Evolutionary conservation across 768 basidiomycete genomes (phyloP).

Genomic region (Pleurotus citrinopileatus): DNA sequence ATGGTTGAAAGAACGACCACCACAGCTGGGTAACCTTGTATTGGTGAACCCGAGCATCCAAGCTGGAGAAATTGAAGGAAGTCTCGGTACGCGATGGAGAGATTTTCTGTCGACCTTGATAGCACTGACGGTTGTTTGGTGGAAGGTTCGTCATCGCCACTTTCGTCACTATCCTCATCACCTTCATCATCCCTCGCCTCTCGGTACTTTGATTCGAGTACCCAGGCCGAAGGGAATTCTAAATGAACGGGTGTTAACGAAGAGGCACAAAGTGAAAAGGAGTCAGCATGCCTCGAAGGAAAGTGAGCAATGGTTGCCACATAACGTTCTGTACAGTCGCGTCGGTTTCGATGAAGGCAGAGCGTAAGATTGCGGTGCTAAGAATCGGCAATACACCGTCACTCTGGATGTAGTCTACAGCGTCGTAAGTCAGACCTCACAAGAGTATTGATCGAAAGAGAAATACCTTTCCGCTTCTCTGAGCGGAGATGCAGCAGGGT

Average conservation of each 20-base stretch:
- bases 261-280: background rate
- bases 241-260: background rate
- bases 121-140: no score
- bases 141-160: constrained; percentile 29
- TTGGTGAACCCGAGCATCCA: constrained; percentile 77
- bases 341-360: constrained; percentile 70
- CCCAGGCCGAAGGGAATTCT: constrained; percentile 74
- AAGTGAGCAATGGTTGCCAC: constrained; percentile 69
- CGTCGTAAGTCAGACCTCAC: no score
- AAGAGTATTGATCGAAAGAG: no score
- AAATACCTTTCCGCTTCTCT: constrained; percentile 23
- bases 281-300: constrained; percentile 61
- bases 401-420: constrained; percentile 9
- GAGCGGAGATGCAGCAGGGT: constrained; percentile 29
- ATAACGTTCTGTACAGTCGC: constrained; percentile 60
- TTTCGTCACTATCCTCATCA: constrained; percentile 30
- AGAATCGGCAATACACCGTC: constrained; percentile 39
- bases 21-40: constrained; percentile 79
- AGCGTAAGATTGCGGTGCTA: constrained; percentile 59
- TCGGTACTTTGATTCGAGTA: constrained; percentile 29
- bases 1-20: constrained; percentile 82
- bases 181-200: constrained; percentile 32
- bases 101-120: constrained; percentile 22
- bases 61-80: constrained; percentile 78
- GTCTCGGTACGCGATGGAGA: constrained; percentile 55